Conservation (phyloP, 257 asterid species). For the Voacanga thouarsii region DNA sequence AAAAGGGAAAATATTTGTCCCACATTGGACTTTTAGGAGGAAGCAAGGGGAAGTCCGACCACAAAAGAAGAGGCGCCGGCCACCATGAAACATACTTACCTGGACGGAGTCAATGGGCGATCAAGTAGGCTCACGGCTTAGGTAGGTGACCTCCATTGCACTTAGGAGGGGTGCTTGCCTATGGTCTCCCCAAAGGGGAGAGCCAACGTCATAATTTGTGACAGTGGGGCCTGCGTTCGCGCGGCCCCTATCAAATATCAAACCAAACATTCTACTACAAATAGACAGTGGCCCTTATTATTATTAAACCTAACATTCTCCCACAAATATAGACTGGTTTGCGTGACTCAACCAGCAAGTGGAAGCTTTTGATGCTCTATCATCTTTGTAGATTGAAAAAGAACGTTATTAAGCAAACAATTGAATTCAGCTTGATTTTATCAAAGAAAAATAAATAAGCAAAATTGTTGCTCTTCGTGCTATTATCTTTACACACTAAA, state of each 20-base stretch:
- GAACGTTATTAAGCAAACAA: too few relatives aligned
- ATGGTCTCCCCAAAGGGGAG: constrained; percentile 26
- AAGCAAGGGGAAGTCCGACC: neutral
- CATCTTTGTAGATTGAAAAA: too few relatives aligned
- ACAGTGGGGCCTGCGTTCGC: constrained; percentile 22
- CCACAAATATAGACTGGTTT: too few relatives aligned
- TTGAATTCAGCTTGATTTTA: too few relatives aligned
- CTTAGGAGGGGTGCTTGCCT: constrained; percentile 29
- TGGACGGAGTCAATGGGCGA: constrained; percentile 21
- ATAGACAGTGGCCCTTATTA: too few relatives aligned
- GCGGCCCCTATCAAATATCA: constrained; percentile 13
- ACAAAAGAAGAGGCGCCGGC: neutral
- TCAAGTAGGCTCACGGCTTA: constrained; percentile 1
- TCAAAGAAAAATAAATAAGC: too few relatives aligned
- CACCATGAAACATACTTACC: constrained; percentile 19
- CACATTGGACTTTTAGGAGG: neutral
- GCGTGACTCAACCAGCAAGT: too few relatives aligned
- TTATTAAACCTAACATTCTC: too few relatives aligned
- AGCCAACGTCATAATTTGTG: constrained; percentile 31
- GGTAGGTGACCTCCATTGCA: constrained; percentile 34
- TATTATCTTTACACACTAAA: too few relatives aligned
- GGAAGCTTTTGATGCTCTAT: too few relatives aligned
- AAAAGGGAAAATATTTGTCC: neutral
- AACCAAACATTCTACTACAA: too few relatives aligned
- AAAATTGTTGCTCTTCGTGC: too few relatives aligned